Evolutionary conservation across 805 yeast genomes (phyloP).

Genomic region (Suhomyces sp.): DNA sequence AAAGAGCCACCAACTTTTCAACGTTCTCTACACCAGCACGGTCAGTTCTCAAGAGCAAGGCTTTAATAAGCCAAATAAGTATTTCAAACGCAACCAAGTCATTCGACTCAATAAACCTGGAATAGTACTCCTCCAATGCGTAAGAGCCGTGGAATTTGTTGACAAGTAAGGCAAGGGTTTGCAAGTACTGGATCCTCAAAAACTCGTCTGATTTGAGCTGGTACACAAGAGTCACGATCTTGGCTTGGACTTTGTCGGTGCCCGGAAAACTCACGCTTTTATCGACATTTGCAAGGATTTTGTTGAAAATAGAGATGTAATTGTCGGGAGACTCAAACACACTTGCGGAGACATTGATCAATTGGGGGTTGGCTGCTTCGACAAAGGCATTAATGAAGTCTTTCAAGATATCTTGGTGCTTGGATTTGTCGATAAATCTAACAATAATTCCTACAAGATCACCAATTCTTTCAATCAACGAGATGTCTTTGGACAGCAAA

Average conservation of each 20-base stretch:
- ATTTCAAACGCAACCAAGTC: conserved; percentile 44
- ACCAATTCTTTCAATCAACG: conserved; percentile 37
- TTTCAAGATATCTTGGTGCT: conserved; percentile 47
- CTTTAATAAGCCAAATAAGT: conserved; percentile 70
- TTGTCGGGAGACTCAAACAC: conserved; percentile 26
- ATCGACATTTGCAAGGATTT: conserved; percentile 53
- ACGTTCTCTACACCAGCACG: conserved; percentile 24
- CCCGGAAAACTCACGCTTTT: conserved; percentile 23
- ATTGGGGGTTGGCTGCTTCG: conserved; percentile 5
- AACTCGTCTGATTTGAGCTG: conserved; percentile 18
- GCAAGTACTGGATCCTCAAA: conserved; percentile 53
- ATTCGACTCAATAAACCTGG: background rate
- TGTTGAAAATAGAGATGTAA: conserved; percentile 35
- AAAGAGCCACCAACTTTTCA: conserved; percentile 20
- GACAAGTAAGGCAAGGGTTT: conserved; percentile 50
- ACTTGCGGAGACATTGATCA: conserved; percentile 10
- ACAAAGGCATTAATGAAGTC: conserved; percentile 38
- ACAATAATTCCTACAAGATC: conserved; percentile 42
- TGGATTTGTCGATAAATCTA: conserved; percentile 32
- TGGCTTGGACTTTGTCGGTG: conserved; percentile 5
- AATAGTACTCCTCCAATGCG: background rate
- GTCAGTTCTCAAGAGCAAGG: conserved; percentile 59
- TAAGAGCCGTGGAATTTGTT: conserved; percentile 37
- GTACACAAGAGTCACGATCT: conserved; percentile 10
- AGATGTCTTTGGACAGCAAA: conserved; percentile 6